Percentiles rank a stretch among this genome's conserved stretches.
phyloP scores from a whole-genome alignment of 352 stramenopile species.

The Phytophthora ohioensis region DNA sequence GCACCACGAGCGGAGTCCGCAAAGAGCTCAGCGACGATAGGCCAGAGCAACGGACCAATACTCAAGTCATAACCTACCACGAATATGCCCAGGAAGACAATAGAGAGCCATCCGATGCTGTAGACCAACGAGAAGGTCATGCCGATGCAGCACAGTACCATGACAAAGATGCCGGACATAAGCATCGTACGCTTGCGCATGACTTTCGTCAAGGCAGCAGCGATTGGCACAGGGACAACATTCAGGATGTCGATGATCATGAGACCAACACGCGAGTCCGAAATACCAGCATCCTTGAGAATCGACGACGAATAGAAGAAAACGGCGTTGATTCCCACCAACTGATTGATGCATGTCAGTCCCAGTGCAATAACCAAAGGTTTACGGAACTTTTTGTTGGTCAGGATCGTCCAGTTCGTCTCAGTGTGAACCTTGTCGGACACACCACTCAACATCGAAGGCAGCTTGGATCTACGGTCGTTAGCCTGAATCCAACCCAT shows the following conservation, averaged over 20 bases:
- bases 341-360: slow-evolving; percentile 59
- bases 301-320: slow-evolving; percentile 76
- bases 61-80: slow-evolving; percentile 59
- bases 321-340: slow-evolving; percentile 71
- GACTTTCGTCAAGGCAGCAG: slow-evolving; percentile 35
- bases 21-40: slow-evolving; percentile 61
- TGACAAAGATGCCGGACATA: slow-evolving; percentile 45
- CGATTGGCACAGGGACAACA: slow-evolving; percentile 48
- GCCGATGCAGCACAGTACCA: slow-evolving; percentile 49
- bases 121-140: slow-evolving; percentile 55
- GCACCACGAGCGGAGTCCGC: slow-evolving; percentile 56
- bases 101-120: slow-evolving; percentile 43
- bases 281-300: slow-evolving; percentile 59
- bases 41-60: slow-evolving; percentile 68
- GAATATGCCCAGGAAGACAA: slow-evolving; percentile 55
- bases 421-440: slow-evolving; percentile 20
- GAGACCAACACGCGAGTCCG: slow-evolving; percentile 54
- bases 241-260: slow-evolving; percentile 67
- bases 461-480: slow-evolving; percentile 33
- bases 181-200: slow-evolving; percentile 57
- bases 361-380: slow-evolving; percentile 53
- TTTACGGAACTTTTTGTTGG: slow-evolving; percentile 39
- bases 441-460: slow-evolving; percentile 24
- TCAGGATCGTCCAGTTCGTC: slow-evolving; percentile 30
- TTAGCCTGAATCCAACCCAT: slow-evolving; percentile 44